Conservation (phyloP, 148 eudicot species). For the Rhododendron ovatum region DNA sequence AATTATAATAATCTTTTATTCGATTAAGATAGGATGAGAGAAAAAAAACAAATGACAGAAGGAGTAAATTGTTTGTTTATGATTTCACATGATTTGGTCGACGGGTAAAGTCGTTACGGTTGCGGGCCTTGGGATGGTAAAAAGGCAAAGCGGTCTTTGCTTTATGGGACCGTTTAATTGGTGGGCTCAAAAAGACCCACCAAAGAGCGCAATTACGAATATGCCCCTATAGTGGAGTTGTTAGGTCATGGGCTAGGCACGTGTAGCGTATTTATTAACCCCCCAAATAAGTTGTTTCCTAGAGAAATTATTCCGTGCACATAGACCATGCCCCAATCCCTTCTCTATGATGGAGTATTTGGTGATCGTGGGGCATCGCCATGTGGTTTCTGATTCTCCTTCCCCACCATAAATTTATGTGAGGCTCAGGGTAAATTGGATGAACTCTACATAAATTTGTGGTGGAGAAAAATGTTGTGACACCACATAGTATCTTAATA, state of each 20-base stretch:
- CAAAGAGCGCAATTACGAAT: not conserved
- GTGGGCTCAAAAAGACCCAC: not conserved
- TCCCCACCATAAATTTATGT: too few species aligned
- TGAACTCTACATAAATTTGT: not conserved
- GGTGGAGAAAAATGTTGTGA: not conserved
- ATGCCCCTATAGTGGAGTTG: not conserved
- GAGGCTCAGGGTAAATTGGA: not conserved
- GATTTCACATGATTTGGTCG: constrained; percentile 1
- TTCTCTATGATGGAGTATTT: not conserved
- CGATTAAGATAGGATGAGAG: rapidly evolving
- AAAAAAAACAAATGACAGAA: too few species aligned
- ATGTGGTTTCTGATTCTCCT: not conserved
- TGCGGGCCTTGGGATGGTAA: not conserved
- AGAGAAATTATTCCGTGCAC: not conserved
- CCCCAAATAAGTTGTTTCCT: not conserved
- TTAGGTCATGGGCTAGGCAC: not conserved
- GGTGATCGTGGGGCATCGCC: not conserved
- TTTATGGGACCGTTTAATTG: not conserved
- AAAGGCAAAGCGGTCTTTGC: not conserved
- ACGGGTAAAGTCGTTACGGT: constrained; percentile 6
- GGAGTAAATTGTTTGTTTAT: not conserved
- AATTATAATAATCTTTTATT: too few species aligned
- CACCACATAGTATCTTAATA: not conserved
- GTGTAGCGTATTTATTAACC: not conserved
- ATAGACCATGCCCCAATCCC: not conserved